Percentiles rank a stretch among this genome's conserved stretches.
Conservation (phyloP, 805 yeast species). For the Komagataella mondaviorum region DNA sequence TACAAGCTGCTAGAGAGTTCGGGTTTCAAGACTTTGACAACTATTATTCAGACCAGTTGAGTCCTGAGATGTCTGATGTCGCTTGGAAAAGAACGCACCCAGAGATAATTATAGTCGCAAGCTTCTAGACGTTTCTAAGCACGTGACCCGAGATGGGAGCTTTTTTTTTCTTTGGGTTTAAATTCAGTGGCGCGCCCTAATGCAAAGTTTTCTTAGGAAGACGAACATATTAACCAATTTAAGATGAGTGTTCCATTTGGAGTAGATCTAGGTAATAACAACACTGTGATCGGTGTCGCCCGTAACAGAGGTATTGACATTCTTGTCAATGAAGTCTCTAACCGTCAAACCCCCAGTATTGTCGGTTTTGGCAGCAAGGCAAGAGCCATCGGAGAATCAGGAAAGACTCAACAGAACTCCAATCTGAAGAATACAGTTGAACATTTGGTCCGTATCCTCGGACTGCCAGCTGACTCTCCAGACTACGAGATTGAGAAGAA, state of each 20-base stretch:
- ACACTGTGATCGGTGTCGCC: constrained; percentile 91
- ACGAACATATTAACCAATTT: background rate
- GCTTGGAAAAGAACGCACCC: background rate
- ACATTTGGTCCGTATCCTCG: constrained; percentile 85
- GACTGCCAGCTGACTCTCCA: constrained; percentile 61
- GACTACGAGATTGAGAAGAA: constrained; percentile 65
- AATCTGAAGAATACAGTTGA: constrained; percentile 95
- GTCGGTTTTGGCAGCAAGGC: constrained; percentile 86
- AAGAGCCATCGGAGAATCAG: constrained; percentile 91
- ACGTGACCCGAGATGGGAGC: background rate
- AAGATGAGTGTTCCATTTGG: constrained; percentile 90
- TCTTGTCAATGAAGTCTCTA: constrained; percentile 96
- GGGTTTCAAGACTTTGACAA: constrained; percentile 74
- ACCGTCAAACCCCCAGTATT: constrained; percentile 82
- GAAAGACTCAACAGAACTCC: constrained; percentile 92
- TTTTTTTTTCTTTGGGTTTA: background rate
- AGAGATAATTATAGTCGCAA: background rate
- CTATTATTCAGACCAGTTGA: constrained; percentile 22
- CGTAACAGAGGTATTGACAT: constrained; percentile 97
- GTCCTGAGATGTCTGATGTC: background rate
- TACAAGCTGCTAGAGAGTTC: constrained; percentile 43
- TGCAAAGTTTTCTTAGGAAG: background rate
- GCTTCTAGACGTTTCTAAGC: background rate
- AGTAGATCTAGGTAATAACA: constrained; percentile 93
- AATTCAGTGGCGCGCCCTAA: background rate